Percentiles rank a stretch among this genome's conserved stretches.
Conservation (phyloP, 139 green algal genomes). For the Chlorella sorokiniana region DNA sequence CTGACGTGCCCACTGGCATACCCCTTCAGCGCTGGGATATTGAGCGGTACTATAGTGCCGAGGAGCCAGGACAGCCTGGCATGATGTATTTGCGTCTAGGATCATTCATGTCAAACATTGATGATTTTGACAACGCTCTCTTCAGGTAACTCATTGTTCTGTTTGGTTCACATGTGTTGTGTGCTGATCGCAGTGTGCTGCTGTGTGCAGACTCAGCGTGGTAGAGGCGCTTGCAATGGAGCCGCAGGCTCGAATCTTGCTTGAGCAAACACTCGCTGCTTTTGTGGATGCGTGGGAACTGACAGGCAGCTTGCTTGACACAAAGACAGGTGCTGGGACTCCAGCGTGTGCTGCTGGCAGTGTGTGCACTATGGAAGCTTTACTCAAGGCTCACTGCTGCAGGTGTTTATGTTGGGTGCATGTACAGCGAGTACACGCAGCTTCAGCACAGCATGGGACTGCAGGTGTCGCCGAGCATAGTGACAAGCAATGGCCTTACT, state of each 20-base stretch:
- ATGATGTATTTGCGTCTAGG: constrained; percentile 52
- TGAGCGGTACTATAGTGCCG: background rate
- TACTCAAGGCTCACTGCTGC: background rate
- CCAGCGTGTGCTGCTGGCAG: background rate
- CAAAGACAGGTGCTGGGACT: background rate
- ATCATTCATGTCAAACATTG: constrained; percentile 62
- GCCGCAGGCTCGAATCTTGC: constrained; percentile 74
- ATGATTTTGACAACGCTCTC: constrained; percentile 53
- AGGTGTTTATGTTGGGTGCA: constrained; percentile 58
- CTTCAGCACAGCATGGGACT: background rate
- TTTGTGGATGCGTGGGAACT: background rate
- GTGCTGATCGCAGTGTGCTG: background rate
- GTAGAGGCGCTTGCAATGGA: constrained; percentile 72
- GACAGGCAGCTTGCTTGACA: background rate
- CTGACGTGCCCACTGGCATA: background rate
- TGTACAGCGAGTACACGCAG: constrained; percentile 56
- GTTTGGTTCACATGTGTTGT: no score
- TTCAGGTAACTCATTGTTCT: no score
- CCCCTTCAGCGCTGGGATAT: background rate
- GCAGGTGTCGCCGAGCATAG: constrained; percentile 23
- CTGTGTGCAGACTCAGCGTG: constrained; percentile 50
- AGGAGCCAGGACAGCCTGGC: background rate
- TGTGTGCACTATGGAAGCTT: no score
- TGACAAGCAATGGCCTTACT: constrained; percentile 41
- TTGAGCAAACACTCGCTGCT: background rate